Conservation (phyloP, 1,284 basidiomycete genomes). For the Exobasidium cylindrosporum region DNA sequence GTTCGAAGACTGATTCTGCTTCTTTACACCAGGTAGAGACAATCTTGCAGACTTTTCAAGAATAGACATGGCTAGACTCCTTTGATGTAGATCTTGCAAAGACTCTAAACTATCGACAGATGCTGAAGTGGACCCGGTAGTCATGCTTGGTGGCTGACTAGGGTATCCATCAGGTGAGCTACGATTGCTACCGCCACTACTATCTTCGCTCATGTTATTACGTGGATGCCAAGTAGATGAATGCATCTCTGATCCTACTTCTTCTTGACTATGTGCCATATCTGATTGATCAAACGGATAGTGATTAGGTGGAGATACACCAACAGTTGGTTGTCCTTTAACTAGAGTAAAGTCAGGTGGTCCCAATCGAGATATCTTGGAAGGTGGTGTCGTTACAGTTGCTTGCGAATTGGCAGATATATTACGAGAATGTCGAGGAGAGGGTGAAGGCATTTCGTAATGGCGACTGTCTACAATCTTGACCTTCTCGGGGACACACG, state of each 20-base stretch:
- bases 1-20: neutral
- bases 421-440: neutral
- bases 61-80: conserved; percentile 25
- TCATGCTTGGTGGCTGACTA: conserved; percentile 40
- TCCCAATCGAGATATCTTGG: neutral
- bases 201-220: neutral
- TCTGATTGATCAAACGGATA: neutral
- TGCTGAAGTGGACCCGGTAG: conserved; percentile 43
- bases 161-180: conserved; percentile 19
- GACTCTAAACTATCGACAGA: conserved; percentile 33
- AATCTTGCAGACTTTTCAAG: conserved; percentile 16
- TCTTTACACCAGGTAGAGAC: neutral
- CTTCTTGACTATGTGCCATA: neutral
- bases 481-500: no score
- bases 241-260: neutral
- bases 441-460: neutral
- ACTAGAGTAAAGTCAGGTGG: neutral
- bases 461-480: neutral
- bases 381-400: neutral
- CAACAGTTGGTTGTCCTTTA: conserved; percentile 6
- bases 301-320: conserved; percentile 4
- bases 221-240: neutral
- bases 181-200: neutral
- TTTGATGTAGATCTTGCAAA: conserved; percentile 31
- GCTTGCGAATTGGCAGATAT: neutral